Evolutionary conservation across 805 yeast species (phyloP), one percentile per base, ranked within the genome.

Genomic region (Lipomyces spencermartinsiae): DNA sequence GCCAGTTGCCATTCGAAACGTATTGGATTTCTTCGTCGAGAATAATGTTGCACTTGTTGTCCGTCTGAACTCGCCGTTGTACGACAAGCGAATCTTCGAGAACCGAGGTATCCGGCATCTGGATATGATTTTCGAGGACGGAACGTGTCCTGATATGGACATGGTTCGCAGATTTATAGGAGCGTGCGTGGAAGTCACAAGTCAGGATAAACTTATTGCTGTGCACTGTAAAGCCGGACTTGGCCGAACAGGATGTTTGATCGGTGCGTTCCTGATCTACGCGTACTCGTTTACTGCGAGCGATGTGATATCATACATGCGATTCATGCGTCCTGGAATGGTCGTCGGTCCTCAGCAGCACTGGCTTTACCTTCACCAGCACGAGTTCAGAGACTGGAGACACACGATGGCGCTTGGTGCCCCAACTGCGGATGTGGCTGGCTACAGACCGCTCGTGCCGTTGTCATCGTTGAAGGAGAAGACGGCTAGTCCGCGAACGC

Each of bases 291-390:
- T 95, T 77, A 95, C 98, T 4, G 99, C 99, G 2, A 90, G 86
- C 77, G 99, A 95, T 79, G 95, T 97, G 79, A 95, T 95, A 74
- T 97, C 94, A 1, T 95, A 93, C 77, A 91, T 95, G 94, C 85
- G 99, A 78, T 91, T 95, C 86, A 84, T 95, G 71, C 86, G 99
- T 73, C 99, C 99, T 0, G 99, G 99, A 55, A 95, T 95, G 99
- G 98, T 95, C n/a, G 99, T 95, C 37, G 99, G 99, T 0, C 99
- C 99, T 1, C 99, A 95, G 79, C 99, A 95, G 78, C 99, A 95
- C 81, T 95, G 99, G 99, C 83, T 95, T 67, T 95, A 95, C 76
- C 84, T 95, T 71, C 97, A 95, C 78, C 99, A 95, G 79, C 89
- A 92, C 78, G 97, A 93, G 73, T 95, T 95, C 79, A 85, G 98